Conservation (phyloP, 2,329 filamentous ascomycete species). For the Monosporascus cannonballus region DNA sequence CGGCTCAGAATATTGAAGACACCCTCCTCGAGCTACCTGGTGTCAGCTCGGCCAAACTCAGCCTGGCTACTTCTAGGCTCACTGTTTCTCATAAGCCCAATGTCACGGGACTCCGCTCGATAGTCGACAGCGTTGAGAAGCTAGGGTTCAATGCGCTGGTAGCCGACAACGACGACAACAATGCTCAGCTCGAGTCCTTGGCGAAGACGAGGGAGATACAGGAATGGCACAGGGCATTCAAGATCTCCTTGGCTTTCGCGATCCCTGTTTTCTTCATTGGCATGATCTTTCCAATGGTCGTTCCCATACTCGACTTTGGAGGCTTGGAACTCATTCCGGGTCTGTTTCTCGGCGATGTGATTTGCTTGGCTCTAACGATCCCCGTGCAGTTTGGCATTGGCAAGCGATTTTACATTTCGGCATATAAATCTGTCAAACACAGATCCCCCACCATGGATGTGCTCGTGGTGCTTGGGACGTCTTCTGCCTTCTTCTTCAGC, state of each 20-base stretch:
- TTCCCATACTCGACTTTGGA: slow-evolving; percentile 73
- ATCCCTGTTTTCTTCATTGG: slow-evolving; percentile 85
- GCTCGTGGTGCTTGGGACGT: slow-evolving; percentile 87
- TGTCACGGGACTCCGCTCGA: slow-evolving; percentile 68
- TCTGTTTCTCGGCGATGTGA: slow-evolving; percentile 79
- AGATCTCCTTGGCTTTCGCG: slow-evolving; percentile 71
- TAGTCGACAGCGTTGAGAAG: slow-evolving; percentile 79
- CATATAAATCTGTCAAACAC: slow-evolving; percentile 90
- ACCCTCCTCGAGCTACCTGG: slow-evolving; percentile 61
- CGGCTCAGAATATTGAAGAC: slow-evolving; percentile 67
- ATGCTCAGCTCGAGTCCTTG: slow-evolving; percentile 90
- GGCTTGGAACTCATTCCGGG: slow-evolving; percentile 60
- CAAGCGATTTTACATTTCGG: slow-evolving; percentile 85
- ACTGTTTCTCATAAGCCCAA: slow-evolving; percentile 67
- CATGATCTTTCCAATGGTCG: slow-evolving; percentile 89
- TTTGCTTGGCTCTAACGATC: slow-evolving; percentile 79
- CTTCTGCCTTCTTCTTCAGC: slow-evolving; percentile 94
- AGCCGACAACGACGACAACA: slow-evolving; percentile 89
- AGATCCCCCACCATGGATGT: slow-evolving; percentile 96
- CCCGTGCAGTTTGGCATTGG: slow-evolving; percentile 96
- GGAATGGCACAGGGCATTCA: slow-evolving; percentile 82
- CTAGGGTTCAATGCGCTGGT: slow-evolving; percentile 83
- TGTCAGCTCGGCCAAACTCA: slow-evolving; percentile 67
- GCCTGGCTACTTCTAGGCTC: slow-evolving; percentile 66
- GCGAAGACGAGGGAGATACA: slow-evolving; percentile 95